A percentile compares a stretch with the other conserved stretches of the same genome.
phyloP scores from a whole-genome alignment of 805 yeast genomes.

The Yueomyces sp. region DNA sequence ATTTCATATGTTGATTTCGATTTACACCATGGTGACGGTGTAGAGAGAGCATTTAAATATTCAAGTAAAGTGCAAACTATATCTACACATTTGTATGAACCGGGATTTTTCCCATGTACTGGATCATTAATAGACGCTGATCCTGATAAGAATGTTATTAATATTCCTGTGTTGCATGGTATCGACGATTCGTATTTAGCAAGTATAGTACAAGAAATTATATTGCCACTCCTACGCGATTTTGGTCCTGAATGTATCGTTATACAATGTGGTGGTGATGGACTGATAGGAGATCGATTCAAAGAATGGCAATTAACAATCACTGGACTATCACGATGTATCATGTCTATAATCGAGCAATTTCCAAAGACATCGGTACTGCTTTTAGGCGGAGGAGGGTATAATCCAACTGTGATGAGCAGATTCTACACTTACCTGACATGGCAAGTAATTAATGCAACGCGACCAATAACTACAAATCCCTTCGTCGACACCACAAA shows the following conservation, averaged over 20 bases:
- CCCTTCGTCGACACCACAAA: not conserved
- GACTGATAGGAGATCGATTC: conserved; percentile 49
- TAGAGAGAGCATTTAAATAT: conserved; percentile 46
- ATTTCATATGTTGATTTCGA: conserved; percentile 59
- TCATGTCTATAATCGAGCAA: conserved; percentile 14
- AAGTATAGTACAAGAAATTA: conserved; percentile 27
- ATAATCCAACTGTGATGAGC: conserved; percentile 46
- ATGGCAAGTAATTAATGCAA: conserved; percentile 4
- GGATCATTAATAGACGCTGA: conserved; percentile 33
- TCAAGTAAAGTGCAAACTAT: conserved; percentile 45
- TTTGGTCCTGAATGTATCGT: conserved; percentile 42
- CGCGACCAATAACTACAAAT: not conserved
- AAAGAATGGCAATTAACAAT: conserved; percentile 60
- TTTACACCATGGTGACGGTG: conserved; percentile 75
- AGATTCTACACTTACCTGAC: conserved; percentile 39
- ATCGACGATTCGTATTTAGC: conserved; percentile 32
- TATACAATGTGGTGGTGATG: conserved; percentile 65
- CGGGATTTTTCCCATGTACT: conserved; percentile 66
- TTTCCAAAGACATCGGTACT: conserved; percentile 17
- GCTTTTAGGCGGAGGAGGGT: conserved; percentile 70
- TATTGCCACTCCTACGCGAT: conserved; percentile 28
- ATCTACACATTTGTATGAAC: conserved; percentile 50
- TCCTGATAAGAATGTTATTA: conserved; percentile 29
- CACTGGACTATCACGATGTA: conserved; percentile 30
- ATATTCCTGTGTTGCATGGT: conserved; percentile 48